Conservation (phyloP, 495 filamentous ascomycete species). For the Penicillium pancosmium region DNA sequence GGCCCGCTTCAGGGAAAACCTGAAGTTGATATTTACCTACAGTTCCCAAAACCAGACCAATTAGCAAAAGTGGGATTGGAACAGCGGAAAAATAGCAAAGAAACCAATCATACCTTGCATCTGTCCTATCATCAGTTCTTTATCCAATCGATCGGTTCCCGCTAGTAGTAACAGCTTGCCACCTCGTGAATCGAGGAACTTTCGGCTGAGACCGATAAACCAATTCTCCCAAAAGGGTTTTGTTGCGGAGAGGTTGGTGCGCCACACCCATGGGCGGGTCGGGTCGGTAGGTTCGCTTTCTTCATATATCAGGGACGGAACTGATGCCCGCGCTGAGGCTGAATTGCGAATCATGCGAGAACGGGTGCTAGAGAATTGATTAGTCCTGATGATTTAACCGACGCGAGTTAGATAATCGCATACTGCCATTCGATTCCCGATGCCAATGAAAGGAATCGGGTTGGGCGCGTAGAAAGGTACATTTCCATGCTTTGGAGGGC, state of each 20-base stretch:
- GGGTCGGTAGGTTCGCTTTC: constrained; percentile 38
- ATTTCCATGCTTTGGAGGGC: constrained; percentile 94
- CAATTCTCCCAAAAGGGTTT: constrained; percentile 93
- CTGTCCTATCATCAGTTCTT: constrained; percentile 94
- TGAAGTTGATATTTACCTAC: constrained; percentile 93
- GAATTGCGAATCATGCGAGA: constrained; percentile 86
- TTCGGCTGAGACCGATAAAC: constrained; percentile 85
- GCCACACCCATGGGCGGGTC: constrained; percentile 70
- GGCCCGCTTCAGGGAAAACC: constrained; percentile 92
- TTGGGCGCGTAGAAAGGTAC: constrained; percentile 83
- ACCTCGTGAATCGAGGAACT: constrained; percentile 82
- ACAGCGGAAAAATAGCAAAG: neutral
- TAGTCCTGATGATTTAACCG: neutral
- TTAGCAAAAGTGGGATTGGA: constrained; percentile 2
- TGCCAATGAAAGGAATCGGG: constrained; percentile 69
- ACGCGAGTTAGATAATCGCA: constrained; percentile 21
- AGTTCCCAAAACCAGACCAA: neutral
- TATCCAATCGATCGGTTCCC: constrained; percentile 92
- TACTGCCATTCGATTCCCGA: constrained; percentile 94
- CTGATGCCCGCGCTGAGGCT: constrained; percentile 77
- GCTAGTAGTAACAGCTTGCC: constrained; percentile 91
- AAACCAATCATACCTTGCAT: constrained; percentile 82
- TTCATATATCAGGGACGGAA: constrained; percentile 75
- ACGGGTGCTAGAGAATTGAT: constrained; percentile 55
- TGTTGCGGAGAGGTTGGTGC: constrained; percentile 80